A percentile compares a stretch with the other conserved stretches of the same genome.
These are phyloP conservation scores for Vitis hybrid DNA, from an alignment of 177 flowering plant genomes.

Conservation along the genomic window DNA sequence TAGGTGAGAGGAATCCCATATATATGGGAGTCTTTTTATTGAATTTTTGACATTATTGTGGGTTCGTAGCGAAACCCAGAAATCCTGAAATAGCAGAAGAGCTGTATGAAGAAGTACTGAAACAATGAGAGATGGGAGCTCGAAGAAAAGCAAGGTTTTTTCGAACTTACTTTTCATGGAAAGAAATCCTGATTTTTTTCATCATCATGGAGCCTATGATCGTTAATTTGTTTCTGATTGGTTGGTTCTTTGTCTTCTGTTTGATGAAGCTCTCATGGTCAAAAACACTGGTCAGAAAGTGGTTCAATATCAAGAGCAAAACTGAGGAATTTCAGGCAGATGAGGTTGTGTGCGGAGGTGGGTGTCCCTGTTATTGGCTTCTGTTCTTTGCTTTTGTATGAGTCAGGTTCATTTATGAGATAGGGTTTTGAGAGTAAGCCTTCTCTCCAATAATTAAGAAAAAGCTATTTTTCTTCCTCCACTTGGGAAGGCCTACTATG, in stretches of 20 bases:
- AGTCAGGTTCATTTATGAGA: not conserved
- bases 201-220: not conserved
- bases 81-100: slow-evolving; percentile 14
- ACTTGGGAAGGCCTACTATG: too few species aligned
- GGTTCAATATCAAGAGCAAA: slow-evolving; percentile 89
- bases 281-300: slow-evolving; percentile 75
- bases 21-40: not conserved
- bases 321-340: slow-evolving; percentile 73
- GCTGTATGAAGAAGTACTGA: slow-evolving; percentile 68
- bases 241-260: slow-evolving; percentile 14
- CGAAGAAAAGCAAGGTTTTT: slow-evolving; percentile 85
- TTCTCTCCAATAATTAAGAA: not conserved
- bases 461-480: not conserved
- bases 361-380: not conserved
- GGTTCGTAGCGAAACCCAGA: slow-evolving; percentile 15
- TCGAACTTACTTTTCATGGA: not conserved
- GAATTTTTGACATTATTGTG: slow-evolving; percentile 4
- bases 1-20: slow-evolving; percentile 1
- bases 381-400: not conserved
- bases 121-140: slow-evolving; percentile 83
- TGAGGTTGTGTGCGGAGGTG: slow-evolving; percentile 67
- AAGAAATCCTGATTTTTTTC: slow-evolving; percentile 4
- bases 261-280: slow-evolving; percentile 86
- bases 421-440: not conserved
- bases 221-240: slow-evolving; percentile 6